A percentile compares a stretch with the other conserved stretches of the same genome.
Evolutionary conservation across 495 filamentous ascomycete species (phyloP).

Genomic region (Corynascus novoguineensis): DNA sequence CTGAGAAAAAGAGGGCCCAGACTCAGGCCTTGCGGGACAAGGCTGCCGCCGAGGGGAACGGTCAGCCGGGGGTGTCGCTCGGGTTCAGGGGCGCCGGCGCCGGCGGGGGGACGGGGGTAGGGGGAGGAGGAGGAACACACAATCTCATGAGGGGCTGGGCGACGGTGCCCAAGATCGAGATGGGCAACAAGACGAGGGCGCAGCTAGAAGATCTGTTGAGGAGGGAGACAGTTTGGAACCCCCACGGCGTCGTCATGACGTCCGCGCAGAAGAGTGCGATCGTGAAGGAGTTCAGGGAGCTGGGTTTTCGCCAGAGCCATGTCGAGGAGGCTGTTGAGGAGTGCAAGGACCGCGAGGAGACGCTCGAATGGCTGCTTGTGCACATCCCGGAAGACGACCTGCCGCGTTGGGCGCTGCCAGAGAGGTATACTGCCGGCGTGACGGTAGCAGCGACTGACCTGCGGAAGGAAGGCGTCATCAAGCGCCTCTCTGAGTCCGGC

Average conservation of each 20-base stretch:
- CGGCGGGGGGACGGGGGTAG: conserved; percentile 13
- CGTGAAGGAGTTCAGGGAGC: conserved; percentile 62
- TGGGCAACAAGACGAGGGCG: conserved; percentile 70
- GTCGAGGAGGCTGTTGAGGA: conserved; percentile 79
- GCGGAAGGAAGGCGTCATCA: conserved; percentile 69
- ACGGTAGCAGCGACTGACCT: conserved; percentile 75
- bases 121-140: conserved; percentile 17
- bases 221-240: conserved; percentile 79
- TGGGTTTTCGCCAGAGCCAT: conserved; percentile 84
- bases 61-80: conserved; percentile 43
- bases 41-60: conserved; percentile 40
- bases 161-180: conserved; percentile 80
- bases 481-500: conserved; percentile 72
- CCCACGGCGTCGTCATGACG: conserved; percentile 60
- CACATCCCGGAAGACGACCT: conserved; percentile 96
- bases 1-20: conserved; percentile 66
- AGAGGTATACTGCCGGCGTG: conserved; percentile 81
- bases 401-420: conserved; percentile 82
- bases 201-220: conserved; percentile 75
- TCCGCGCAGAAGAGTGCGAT: conserved; percentile 51
- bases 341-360: conserved; percentile 90
- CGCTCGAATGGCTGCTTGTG: conserved; percentile 84
- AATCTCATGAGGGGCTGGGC: conserved; percentile 69
- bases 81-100: conserved; percentile 30
- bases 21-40: conserved; percentile 57